Evolutionary conservation across 805 yeast genomes (phyloP).

Genomic region (Lachancea thermotolerans): DNA sequence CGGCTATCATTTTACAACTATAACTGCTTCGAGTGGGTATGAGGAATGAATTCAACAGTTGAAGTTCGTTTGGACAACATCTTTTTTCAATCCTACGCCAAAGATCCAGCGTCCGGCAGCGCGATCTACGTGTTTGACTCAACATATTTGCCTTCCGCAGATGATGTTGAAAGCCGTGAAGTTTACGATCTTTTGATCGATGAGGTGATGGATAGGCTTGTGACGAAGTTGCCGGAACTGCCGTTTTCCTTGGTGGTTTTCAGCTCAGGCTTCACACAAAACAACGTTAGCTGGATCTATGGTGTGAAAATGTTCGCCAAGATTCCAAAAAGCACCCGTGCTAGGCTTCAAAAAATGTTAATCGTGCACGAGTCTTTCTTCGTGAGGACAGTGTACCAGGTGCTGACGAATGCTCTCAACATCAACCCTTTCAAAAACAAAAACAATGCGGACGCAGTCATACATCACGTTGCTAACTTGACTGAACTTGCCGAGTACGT

Average conservation of each 20-base stretch:
- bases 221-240: slow-evolving; percentile 50
- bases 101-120: slow-evolving; percentile 58
- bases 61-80: slow-evolving; percentile 35
- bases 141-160: slow-evolving; percentile 63
- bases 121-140: slow-evolving; percentile 83
- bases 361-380: slow-evolving; percentile 92
- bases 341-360: slow-evolving; percentile 53
- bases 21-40: not conserved
- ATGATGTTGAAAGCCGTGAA: slow-evolving; percentile 34
- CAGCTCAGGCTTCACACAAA: slow-evolving; percentile 68
- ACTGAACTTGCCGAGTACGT: slow-evolving; percentile 52
- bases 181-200: slow-evolving; percentile 36
- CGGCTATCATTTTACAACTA: not conserved
- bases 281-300: slow-evolving; percentile 55
- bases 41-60: slow-evolving; percentile 12
- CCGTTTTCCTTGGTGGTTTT: slow-evolving; percentile 67
- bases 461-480: slow-evolving; percentile 39
- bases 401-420: slow-evolving; percentile 55
- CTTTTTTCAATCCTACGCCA: slow-evolving; percentile 52
- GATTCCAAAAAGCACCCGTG: slow-evolving; percentile 50
- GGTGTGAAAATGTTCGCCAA: slow-evolving; percentile 53
- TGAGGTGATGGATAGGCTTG: slow-evolving; percentile 50
- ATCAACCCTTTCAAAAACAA: slow-evolving; percentile 35
- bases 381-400: slow-evolving; percentile 67
- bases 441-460: slow-evolving; percentile 2